Evolutionary conservation across 1,284 basidiomycete species (phyloP), one percentile per base, ranked within the genome.

Genomic region (Fomitopsis pinicola): DNA sequence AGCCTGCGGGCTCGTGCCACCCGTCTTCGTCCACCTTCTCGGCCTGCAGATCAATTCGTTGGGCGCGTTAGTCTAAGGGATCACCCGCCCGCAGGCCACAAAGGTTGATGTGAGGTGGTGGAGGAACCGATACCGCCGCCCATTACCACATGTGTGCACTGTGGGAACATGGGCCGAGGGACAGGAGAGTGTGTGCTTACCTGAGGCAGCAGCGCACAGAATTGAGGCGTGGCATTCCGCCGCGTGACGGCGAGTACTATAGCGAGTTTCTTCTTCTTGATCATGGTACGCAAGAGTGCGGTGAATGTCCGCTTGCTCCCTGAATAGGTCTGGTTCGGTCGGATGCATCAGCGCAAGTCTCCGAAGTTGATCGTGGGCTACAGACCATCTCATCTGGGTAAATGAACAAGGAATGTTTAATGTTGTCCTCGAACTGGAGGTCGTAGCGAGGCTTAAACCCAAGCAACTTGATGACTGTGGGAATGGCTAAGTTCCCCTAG

Each of bases 221-320:
- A 95, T 7, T 82, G 77, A 1, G 96, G 96, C 3, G 86, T 80
- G 2, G 87, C 79, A 69, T 92, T 95, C 54, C 86, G 78, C 59
- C 95, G 80, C 35, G 87, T 84, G 9, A 95, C 74, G 26, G 87
- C 84, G 2, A 93, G 79, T 0, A 86, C 94, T 15, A 97, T 75
- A 0, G 87, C 97, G 61, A 98, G 87, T 71, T 91, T 92, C 56
- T 89, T 77, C 73, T 94, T 95, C 68, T 86, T 85, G 36, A 90
- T 63, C 85, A 97, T 93, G 2, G 92, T 89, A 64, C 89, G 85
- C 42, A 98, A 80, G 8, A 99, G 80, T 0, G 97, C 94, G 6
- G 84, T 86, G 75, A 98, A 98, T 0, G 94, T 92, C 50, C 97
- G 85, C 62, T 90, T 97, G 74, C 93, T 96, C 1, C 97, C 97